Conservation (phyloP, 116 monocot genomes). For the Dioscorea cayenensis region DNA sequence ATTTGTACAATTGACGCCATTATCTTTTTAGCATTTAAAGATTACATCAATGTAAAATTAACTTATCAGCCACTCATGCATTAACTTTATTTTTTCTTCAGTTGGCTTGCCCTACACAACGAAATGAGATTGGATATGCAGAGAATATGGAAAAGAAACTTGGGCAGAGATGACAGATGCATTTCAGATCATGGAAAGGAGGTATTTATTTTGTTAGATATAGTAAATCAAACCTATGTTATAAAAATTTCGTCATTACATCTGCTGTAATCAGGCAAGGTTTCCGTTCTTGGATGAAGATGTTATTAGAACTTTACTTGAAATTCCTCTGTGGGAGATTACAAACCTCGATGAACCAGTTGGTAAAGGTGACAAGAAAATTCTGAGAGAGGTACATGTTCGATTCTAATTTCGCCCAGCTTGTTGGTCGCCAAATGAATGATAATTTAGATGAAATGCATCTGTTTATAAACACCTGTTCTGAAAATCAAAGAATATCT, state of each 20-base stretch:
- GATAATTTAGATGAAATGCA: background rate
- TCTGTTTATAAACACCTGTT: too few relatives aligned
- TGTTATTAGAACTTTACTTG: constrained; percentile 74
- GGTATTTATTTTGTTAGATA: constrained; percentile 20
- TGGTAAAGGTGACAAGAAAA: constrained; percentile 94
- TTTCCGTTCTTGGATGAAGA: constrained; percentile 98
- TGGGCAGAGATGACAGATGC: constrained; percentile 95
- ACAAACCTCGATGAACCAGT: constrained; percentile 65
- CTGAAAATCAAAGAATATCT: too few relatives aligned
- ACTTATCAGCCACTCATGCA: too few relatives aligned
- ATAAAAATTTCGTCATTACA: background rate
- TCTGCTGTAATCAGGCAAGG: constrained; percentile 55
- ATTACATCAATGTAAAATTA: too few relatives aligned
- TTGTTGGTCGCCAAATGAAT: background rate
- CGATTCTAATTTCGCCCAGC: background rate
- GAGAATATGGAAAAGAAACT: constrained; percentile 96
- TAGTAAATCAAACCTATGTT: background rate
- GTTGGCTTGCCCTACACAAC: constrained; percentile 66
- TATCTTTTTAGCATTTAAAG: background rate
- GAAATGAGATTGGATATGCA: constrained; percentile 99
- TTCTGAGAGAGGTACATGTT: constrained; percentile 73
- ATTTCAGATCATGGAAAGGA: constrained; percentile 96
- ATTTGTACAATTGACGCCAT: background rate
- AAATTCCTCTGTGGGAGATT: constrained; percentile 81
- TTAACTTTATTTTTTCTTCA: constrained; percentile 6